Percentiles rank a stretch among this genome's conserved stretches.
Evolutionary conservation across 2,329 filamentous ascomycete genomes (phyloP).

Genomic region (Ascosphaera aggregata): DNA sequence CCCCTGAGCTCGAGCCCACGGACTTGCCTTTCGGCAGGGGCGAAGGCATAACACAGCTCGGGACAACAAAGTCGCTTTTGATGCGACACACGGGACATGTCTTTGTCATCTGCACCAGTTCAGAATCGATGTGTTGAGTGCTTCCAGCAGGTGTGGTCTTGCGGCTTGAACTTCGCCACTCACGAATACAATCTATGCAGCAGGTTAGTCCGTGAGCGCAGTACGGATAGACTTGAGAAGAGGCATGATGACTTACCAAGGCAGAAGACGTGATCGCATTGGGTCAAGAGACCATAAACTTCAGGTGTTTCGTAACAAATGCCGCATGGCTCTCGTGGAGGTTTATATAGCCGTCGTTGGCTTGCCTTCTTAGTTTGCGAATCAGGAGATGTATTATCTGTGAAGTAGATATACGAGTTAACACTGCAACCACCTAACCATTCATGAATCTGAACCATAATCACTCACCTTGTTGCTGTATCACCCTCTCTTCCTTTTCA

Average conservation of each 20-base stretch:
- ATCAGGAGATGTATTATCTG: neutral
- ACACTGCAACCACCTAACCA: neutral
- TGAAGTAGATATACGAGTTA: too few species aligned
- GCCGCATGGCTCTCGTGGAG: constrained; percentile 7
- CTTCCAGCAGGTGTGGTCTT: neutral
- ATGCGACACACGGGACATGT: constrained; percentile 11
- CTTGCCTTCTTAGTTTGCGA: neutral
- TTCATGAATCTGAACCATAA: neutral
- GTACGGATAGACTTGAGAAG: too few species aligned
- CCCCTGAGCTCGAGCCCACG: neutral
- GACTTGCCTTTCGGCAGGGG: constrained; percentile 2
- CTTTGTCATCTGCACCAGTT: constrained; percentile 6
- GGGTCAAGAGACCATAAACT: constrained; percentile 9
- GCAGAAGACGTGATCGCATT: constrained; percentile 12
- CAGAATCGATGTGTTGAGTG: neutral
- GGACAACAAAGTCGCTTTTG: constrained; percentile 11
- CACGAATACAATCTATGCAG: constrained; percentile 9
- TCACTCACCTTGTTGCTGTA: neutral
- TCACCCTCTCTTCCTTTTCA: neutral
- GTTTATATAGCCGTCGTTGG: neutral
- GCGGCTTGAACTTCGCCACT: constrained; percentile 9
- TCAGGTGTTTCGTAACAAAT: constrained; percentile 10
- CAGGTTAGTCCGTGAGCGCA: neutral
- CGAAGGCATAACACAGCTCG: constrained; percentile 9
- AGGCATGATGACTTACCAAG: constrained; percentile 8